Evolutionary conservation across 305 asterid species (phyloP).

Genomic region (Fraxinus latifolia): DNA sequence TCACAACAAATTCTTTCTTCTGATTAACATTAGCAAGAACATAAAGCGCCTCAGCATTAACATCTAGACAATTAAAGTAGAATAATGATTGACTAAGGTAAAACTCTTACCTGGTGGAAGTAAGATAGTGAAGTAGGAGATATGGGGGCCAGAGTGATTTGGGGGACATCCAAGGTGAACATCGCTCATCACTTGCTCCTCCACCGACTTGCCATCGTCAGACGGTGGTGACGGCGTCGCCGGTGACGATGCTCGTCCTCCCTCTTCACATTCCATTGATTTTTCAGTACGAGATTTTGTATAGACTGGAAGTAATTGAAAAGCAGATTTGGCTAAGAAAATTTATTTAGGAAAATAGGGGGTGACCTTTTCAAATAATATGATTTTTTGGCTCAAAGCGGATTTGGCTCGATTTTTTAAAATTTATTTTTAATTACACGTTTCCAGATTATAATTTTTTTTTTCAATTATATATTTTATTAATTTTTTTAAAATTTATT

Average conservation of each 20-base stretch:
- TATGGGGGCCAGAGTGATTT: constrained; percentile 48
- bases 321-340: not conserved
- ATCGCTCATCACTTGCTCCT: constrained; percentile 91
- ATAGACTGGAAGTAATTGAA: not conserved
- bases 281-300: not conserved
- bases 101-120: constrained; percentile 49
- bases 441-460: too few species aligned
- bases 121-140: constrained; percentile 64
- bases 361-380: too few species aligned
- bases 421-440: too few species aligned
- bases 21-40: not conserved
- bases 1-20: not conserved
- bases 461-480: too few species aligned
- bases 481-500: too few species aligned
- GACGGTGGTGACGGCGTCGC: constrained; percentile 20
- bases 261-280: constrained; percentile 30
- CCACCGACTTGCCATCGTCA: constrained; percentile 31
- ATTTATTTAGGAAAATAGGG: too few species aligned
- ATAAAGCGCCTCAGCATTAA: not conserved
- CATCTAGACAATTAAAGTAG: not conserved
- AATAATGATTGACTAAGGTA: not conserved
- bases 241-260: constrained; percentile 9
- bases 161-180: constrained; percentile 93
- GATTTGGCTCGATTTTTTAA: too few species aligned
- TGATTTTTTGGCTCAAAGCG: too few species aligned